Base-by-base conservation (phyloP, 208 protist genomes). In the Leishmania arabica region DNA sequence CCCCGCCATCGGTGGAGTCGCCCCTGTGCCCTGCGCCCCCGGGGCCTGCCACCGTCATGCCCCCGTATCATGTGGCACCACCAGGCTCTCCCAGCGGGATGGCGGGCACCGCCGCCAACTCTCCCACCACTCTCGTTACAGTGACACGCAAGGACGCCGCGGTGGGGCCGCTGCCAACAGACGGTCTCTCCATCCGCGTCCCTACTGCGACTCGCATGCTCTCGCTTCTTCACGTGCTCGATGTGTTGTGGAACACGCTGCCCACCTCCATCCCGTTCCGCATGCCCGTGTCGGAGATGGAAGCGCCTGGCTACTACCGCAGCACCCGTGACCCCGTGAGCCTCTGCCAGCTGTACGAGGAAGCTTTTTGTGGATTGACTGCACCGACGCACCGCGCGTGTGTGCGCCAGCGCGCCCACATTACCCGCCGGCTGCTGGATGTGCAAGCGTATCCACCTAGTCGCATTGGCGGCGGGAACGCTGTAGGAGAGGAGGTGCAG, bases 271-370 rank as follows among this genome's bases (percentile, higher is more conserved):
- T 81, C 47, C 37, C 88, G 37, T 96, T 96, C 76, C 89, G 89
- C 3, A 83, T 94, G 21, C 91, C 93, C 19, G 93, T 96, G 3
- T 88, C 86, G 24, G 93, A 95, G 86, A 88, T 82, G 80, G 89
- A 95, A 84, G 93, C 91, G 27, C 90, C 91, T 49, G 49, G 87
- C 62, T 96, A 96, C 82, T 90, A 95, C 84, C 83, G 86, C 47
- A 85, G 84, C 49, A 79, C 92, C 51, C 88, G 86, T 53, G 85
- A 89, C 40, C 89, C 90, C 1, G 84, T 94, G 17, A 90, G 85
- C 31, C 81, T 96, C 21, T 80, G 86, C 40, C 80, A 79, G 19
- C 76, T 96, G n/a, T 95, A 94, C 81, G 86, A 77, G 42, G 88
- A 90, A n/a, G 80, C 92, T n/a, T 84, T 89, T 34, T 62, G 51